Evolutionary conservation across 2,329 filamentous ascomycete species (phyloP).

Genomic region (Stachybotrys elegans): DNA sequence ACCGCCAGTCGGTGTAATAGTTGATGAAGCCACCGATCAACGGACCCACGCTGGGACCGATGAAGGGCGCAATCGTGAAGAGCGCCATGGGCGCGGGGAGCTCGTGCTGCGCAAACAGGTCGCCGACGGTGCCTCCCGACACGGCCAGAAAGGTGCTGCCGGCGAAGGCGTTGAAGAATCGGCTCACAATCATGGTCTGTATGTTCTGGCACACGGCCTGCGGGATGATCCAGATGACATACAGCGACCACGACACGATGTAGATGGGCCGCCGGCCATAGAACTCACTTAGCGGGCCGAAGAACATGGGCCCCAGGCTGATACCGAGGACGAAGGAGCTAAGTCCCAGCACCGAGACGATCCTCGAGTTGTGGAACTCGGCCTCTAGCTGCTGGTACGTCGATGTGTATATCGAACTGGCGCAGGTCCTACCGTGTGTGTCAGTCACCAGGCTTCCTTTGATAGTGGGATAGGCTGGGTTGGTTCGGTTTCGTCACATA

Average conservation of each 20-base stretch:
- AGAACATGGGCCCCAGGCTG: slow-evolving; percentile 56
- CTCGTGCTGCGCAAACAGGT: slow-evolving; percentile 64
- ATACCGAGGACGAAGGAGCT: slow-evolving; percentile 78
- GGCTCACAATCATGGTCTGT: slow-evolving; percentile 69
- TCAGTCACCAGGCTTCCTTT: not conserved
- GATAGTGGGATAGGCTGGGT: slow-evolving; percentile 7
- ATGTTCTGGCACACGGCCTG: slow-evolving; percentile 78
- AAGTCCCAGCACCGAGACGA: slow-evolving; percentile 74
- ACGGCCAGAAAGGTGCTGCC: slow-evolving; percentile 68
- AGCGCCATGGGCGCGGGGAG: slow-evolving; percentile 81
- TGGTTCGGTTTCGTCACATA: slow-evolving; percentile 31
- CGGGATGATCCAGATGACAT: slow-evolving; percentile 75
- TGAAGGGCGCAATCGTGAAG: slow-evolving; percentile 62
- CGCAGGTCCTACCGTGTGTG: slow-evolving; percentile 59
- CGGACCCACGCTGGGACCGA: slow-evolving; percentile 56
- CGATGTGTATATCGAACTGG: slow-evolving; percentile 82
- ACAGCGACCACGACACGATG: slow-evolving; percentile 66
- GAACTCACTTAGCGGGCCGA: slow-evolving; percentile 66
- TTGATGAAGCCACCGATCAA: slow-evolving; percentile 78
- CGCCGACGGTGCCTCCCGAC: slow-evolving; percentile 79
- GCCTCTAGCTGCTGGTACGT: slow-evolving; percentile 73
- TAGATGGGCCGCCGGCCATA: slow-evolving; percentile 82
- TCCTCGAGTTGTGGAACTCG: slow-evolving; percentile 66
- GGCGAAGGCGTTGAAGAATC: slow-evolving; percentile 72
- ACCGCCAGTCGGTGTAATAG: slow-evolving; percentile 67